Conservation (phyloP, 1,139 yeast species). For the Yamadazyma dushanensis region DNA sequence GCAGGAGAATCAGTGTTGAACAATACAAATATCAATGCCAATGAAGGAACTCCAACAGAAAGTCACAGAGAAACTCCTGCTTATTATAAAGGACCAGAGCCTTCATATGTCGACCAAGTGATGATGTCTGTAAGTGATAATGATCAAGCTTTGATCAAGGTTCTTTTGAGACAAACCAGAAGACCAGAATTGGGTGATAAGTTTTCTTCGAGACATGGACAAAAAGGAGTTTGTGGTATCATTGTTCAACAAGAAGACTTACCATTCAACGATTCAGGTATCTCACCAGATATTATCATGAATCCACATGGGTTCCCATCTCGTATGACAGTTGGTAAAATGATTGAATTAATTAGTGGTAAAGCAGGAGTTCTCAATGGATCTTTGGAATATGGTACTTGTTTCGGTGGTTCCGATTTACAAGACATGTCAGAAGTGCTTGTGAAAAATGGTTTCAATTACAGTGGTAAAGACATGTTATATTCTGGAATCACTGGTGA, state of each 20-base stretch:
- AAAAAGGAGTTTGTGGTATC: constrained; percentile 98
- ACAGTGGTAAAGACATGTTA: constrained; percentile 96
- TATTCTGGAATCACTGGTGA: constrained; percentile 99
- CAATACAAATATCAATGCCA: constrained; percentile 13
- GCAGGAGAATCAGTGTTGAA: constrained; percentile 71
- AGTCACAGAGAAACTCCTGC: constrained; percentile 91
- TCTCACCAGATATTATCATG: constrained; percentile 94
- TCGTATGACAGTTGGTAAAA: constrained; percentile 99
- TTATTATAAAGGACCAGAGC: constrained; percentile 90
- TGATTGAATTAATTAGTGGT: constrained; percentile 95
- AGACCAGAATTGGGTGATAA: constrained; percentile 98
- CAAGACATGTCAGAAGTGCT: constrained; percentile 94
- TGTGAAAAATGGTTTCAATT: constrained; percentile 88
- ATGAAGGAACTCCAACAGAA: constrained; percentile 34
- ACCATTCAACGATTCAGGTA: constrained; percentile 91
- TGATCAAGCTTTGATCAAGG: constrained; percentile 93
- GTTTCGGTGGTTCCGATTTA: constrained; percentile 94
- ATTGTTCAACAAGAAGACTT: constrained; percentile 95
- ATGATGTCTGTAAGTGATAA: constrained; percentile 96
- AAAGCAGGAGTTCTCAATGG: constrained; percentile 97
- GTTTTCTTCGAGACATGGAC: constrained; percentile 96
- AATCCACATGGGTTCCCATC: constrained; percentile 99
- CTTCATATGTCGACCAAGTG: constrained; percentile 93
- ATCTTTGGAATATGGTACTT: constrained; percentile 89
- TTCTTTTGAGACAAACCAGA: constrained; percentile 89